Evolutionary conservation across 345 rosid species (phyloP).

Genomic region (Crucihimalaya himalaica): DNA sequence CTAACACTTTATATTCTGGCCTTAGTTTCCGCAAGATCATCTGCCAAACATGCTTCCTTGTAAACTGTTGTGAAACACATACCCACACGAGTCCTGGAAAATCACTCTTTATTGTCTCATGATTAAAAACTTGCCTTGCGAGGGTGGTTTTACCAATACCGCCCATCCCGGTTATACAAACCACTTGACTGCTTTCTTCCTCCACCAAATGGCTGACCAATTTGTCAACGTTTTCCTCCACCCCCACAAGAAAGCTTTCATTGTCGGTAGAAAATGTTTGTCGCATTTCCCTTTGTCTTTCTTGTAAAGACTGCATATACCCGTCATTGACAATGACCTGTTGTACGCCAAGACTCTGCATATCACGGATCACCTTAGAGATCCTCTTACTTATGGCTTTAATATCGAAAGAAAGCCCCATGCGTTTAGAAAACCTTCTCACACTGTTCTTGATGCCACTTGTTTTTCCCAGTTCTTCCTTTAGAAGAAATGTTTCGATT

Average conservation of each 20-base stretch:
- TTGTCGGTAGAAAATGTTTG: too few relatives aligned
- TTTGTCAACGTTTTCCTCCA: too few relatives aligned
- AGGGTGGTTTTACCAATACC: background rate
- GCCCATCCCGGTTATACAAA: background rate
- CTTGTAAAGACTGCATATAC: too few relatives aligned
- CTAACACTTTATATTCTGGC: background rate
- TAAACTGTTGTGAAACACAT: background rate
- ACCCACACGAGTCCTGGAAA: background rate
- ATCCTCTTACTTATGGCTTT: constrained; percentile 28
- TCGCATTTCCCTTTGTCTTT: too few relatives aligned
- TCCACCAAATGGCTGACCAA: background rate
- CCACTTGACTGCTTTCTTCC: background rate
- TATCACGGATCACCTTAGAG: constrained; percentile 21
- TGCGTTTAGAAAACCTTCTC: background rate
- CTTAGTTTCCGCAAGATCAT: background rate
- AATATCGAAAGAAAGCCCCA: background rate
- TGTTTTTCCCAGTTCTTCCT: background rate
- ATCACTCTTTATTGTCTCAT: background rate
- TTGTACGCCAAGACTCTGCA: background rate
- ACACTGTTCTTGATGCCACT: background rate
- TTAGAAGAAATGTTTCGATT: too few relatives aligned
- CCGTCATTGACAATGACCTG: too few relatives aligned
- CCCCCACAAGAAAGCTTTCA: too few relatives aligned
- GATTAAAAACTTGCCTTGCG: background rate
- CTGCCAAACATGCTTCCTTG: background rate